Evolutionary conservation across 192 early-diverging fungal species (phyloP).

Genomic region (Ambispora gerdemannii): DNA sequence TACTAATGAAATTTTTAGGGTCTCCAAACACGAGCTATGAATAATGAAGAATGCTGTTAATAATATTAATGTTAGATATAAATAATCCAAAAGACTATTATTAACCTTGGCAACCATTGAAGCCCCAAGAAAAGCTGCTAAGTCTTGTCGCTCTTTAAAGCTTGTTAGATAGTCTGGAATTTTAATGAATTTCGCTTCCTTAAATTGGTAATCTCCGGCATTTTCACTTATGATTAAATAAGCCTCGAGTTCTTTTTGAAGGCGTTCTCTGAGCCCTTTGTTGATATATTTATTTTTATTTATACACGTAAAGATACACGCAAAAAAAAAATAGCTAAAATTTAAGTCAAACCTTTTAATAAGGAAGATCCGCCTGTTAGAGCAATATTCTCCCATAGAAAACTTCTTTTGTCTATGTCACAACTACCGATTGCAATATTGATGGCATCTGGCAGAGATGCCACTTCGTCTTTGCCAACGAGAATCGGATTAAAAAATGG

Average conservation of each 20-base stretch:
- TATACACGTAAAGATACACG: not conserved
- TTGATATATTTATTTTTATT: not conserved
- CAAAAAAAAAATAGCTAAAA: conserved; percentile 1
- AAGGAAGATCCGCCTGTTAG: conserved; percentile 77
- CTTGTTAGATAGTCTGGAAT: conserved; percentile 87
- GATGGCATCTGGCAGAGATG: conserved; percentile 60
- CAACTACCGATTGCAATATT: conserved; percentile 61
- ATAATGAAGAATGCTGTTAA: not conserved
- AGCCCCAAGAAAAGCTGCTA: conserved; percentile 77
- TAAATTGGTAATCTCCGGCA: conserved; percentile 79
- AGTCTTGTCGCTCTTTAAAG: conserved; percentile 66
- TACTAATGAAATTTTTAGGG: conserved; percentile 64
- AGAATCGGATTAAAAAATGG: conserved; percentile 70
- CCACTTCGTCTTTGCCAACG: conserved; percentile 33
- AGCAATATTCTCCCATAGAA: conserved; percentile 81
- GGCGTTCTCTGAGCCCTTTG: conserved; percentile 62
- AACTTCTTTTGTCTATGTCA: conserved; percentile 71
- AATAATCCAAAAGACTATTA: not conserved
- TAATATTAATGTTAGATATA: not conserved
- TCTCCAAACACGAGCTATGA: conserved; percentile 58
- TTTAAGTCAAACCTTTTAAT: conserved; percentile 35
- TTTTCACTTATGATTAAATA: conserved; percentile 79
- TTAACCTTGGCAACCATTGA: conserved; percentile 82
- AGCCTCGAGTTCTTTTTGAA: conserved; percentile 61
- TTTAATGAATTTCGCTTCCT: conserved; percentile 73